Base-by-base conservation (phyloP, 345 rosid species). In the Pistacia vera region DNA sequence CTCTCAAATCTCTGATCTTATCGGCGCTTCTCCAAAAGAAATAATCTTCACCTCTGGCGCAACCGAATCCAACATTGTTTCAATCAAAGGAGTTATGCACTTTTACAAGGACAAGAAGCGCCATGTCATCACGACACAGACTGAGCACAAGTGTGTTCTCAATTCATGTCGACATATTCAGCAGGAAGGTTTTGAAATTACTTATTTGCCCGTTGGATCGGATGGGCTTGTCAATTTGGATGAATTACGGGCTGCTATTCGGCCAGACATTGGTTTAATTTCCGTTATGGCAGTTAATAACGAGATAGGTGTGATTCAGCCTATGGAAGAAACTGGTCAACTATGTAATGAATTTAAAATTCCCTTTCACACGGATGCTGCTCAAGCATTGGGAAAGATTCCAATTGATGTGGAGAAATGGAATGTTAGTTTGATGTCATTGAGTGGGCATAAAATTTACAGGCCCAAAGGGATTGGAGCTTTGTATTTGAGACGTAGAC, bases 401-500 rank as follows among this genome's bases (percentile, higher is more conserved):
- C 95, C 95, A 4, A 71, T 96, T 54, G 91, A 94, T 77, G 98
- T 96, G 33, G 89, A 92, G 3, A 90, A 90, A 72, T 96, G 99
- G 97, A 92, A 93, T 83, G 91, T 91, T 46, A 90, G 93, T 68
- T 84, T 96, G 81, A 96, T 96, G 98, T 93, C 98, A 0, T 76
- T 96, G 86, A 93, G 99, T 70, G 98, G 91, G 54, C 98, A 97
- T 72, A 94, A 97, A 79, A 82, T 97, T 66, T 92, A 94, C 48
- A 97, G 92, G 51, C 99, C 99, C 0, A 94, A 94, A 85, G 99
- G 98, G 3, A 82, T 96, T 76, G 98, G 99, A 59, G 98, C 98
- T 76, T 75, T 96, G 83, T 96, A 90, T 65, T 78, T 91, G 89
- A 83, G 99, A 11, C 83, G 98, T 78, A 79, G 98, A 56, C 99